phyloP scores from a whole-genome alignment of 192 early-diverging fungal genomes.

The Glomus cerebriforme region DNA sequence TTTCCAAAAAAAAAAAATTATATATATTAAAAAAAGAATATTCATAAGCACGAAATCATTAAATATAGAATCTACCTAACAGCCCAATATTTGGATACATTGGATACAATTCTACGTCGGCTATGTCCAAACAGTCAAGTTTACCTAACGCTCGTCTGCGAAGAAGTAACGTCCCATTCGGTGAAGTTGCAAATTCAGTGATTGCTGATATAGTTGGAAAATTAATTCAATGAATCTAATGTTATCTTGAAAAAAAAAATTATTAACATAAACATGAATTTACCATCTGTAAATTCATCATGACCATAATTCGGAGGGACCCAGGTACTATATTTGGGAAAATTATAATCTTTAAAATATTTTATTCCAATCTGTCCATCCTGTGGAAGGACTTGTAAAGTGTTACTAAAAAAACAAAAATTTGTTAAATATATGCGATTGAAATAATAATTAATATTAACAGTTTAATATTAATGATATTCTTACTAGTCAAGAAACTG shows the following conservation, averaged over 20 bases:
- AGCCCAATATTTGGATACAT: not conserved
- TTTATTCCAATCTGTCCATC: not conserved
- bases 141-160: not conserved
- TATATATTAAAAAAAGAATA: too few species aligned
- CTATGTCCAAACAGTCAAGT: conserved; percentile 28
- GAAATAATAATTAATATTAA: not conserved
- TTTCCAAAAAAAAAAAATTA: not conserved
- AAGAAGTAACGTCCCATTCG: conserved; percentile 15
- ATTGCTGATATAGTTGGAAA: conserved; percentile 8
- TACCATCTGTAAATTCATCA: not conserved
- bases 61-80: not conserved
- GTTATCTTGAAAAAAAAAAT: not conserved
- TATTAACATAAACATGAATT: not conserved
- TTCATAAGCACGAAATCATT: not conserved
- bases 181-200: conserved; percentile 20
- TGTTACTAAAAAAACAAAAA: conserved; percentile 1
- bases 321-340: conserved; percentile 14
- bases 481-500: conserved; percentile 28
- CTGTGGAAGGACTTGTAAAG: not conserved
- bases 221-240: not conserved
- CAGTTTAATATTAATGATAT: not conserved
- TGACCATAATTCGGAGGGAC: not conserved
- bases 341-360: not conserved
- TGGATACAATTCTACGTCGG: not conserved
- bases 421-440: too few species aligned